Conservation (phyloP, 768 basidiomycete species). For the Pisolithus orientalis region DNA sequence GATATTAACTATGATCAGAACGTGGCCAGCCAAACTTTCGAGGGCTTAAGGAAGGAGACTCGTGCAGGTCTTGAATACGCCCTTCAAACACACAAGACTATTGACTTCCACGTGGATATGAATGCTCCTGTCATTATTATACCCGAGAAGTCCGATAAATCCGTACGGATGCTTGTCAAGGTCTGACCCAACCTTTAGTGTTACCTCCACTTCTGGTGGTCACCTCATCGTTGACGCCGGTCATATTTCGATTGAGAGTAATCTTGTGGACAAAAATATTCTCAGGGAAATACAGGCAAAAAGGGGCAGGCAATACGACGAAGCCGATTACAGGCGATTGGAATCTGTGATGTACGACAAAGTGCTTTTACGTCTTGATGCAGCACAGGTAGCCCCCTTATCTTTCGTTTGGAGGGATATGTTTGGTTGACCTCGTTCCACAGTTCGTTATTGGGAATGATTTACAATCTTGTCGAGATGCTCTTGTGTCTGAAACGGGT, state of each 20-base stretch:
- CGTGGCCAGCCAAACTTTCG: conserved; percentile 88
- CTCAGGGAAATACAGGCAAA: conserved; percentile 76
- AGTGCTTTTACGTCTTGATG: conserved; percentile 71
- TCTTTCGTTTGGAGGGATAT: neutral
- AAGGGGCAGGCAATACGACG: conserved; percentile 75
- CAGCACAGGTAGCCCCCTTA: conserved; percentile 71
- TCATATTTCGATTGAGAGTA: conserved; percentile 89
- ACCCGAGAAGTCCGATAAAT: conserved; percentile 70
- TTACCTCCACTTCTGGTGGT: conserved; percentile 70
- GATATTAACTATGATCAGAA: conserved; percentile 40
- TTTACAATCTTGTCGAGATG: conserved; percentile 74
- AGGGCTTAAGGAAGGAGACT: conserved; percentile 90
- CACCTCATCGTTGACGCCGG: conserved; percentile 94
- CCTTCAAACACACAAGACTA: conserved; percentile 87
- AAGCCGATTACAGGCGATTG: conserved; percentile 79
- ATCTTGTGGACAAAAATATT: conserved; percentile 79
- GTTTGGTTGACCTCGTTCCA: conserved; percentile 7
- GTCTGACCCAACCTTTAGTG: conserved; percentile 37
- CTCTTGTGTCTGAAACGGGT: conserved; percentile 51
- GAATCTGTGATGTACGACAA: conserved; percentile 97
- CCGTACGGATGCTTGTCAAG: conserved; percentile 10
- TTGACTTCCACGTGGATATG: conserved; percentile 95
- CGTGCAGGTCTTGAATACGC: conserved; percentile 92
- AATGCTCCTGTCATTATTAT: conserved; percentile 96
- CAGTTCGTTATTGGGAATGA: conserved; percentile 89